Evolutionary conservation across 2,329 filamentous ascomycete species (phyloP), one percentile per base, ranked within the genome.

Genomic region (Rutstroemia sp.): DNA sequence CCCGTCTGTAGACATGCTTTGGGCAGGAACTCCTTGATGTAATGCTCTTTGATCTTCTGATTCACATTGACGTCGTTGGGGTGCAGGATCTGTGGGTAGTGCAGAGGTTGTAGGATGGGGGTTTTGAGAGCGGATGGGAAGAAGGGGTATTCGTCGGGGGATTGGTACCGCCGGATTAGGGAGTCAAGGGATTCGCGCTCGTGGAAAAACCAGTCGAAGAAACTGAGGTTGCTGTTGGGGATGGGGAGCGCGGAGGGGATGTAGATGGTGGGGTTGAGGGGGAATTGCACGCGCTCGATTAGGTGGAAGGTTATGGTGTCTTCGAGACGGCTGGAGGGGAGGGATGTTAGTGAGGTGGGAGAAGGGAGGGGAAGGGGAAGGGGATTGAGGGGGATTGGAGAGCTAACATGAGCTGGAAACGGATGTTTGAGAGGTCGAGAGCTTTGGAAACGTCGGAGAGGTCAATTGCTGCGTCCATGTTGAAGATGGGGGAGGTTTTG

Each of bases 271-370:
- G 81, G 78, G 75, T 96, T 97, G 62, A 95, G 80, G 4, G 92
- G 90, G 72, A 97, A 99, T 72, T 99, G 94, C n/a, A 92, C 92
- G 42, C 94, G 87, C 75, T 99, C 94, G 68, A 97, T 97, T 40
- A 99, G 79, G 73, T 96, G 88, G 73, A 95, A 96, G 63, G 89
- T 95, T 69, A 99, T 97, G 60, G 92, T 97, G 70, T 99, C 94
- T 76, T 99, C 94, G 17, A 97, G 81, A 19, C 94, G 94, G 68
- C 94, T 99, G 68, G 17, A 19, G 21, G 17, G 27, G 30, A 16
- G 40, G 44, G 44, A 19, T 16, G 17, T 42, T 42, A 42, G 39
- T 5, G n/a, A 45, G n/a, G 10, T n/a, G 42, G 23, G 23, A n/a
- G 16, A 5, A 7, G 36, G 19, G 7, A 5, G 34, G 14, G 47